Evolutionary conservation across 306 rosid genomes (phyloP), one percentile per base, ranked within the genome.

Genomic region (Hippophae tibetana): DNA sequence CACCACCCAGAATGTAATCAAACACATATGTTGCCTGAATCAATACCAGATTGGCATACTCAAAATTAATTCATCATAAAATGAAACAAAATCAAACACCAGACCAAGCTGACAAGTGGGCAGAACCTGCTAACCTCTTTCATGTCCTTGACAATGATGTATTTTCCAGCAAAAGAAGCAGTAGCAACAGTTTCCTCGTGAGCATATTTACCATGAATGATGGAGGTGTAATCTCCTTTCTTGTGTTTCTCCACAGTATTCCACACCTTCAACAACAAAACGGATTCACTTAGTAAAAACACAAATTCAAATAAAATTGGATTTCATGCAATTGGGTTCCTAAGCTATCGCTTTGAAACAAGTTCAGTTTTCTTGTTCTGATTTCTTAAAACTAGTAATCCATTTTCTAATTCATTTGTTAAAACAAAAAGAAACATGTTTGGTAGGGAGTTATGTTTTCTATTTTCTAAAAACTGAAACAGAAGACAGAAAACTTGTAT

Each of bases 111-210:
- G 9, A 12, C 31, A 61, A 18, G n/a, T 42, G 14, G 44, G 26
- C 13, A 69, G 23, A 3, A 38, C 23, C 52, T 8, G 54, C 69
- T 68, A 66, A 92, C 99, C 99, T 92, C 89, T 44, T 72, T 47
- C 86, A 92, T 88, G 70, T 82, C 88, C 86, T 88, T 92, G 68
- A 82, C 97, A 70, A 88, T 78, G 43, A 92, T 53, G 58, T 83
- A 88, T 72, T 74, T 92, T 48, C 84, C 96, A n/a, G 99, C 96
- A 70, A 93, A 93, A 63, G 99, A 93, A 42, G 99, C 97, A 54
- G 97, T 86, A 23, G 99, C 99, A 43, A 88, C 80, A 54, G 97
- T 93, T 69, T 93, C 99, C 80, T 93, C 97, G 46, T 93, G 99
- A 50, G 89, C 53, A 64, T 93, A 88, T 80, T 88, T 86, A 53